Percentiles rank a stretch among this genome's conserved stretches.
These are phyloP conservation scores for Beta lomatogona DNA, from an alignment of 179 eudicot genomes.

Conservation along the genomic window DNA sequence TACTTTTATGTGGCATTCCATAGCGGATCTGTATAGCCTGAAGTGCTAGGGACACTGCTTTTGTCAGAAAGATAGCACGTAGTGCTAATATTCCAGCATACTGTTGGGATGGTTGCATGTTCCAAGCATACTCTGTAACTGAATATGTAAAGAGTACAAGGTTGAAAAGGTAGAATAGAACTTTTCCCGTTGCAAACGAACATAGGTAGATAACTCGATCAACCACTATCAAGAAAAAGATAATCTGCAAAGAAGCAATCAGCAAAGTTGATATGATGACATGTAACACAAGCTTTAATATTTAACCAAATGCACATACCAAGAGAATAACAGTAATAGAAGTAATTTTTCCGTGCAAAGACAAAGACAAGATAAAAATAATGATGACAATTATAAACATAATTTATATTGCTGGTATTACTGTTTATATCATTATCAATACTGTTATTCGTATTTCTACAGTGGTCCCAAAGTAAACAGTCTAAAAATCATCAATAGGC, in stretches of 20 bases:
- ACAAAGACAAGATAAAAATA: neutral
- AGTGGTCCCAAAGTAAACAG: neutral
- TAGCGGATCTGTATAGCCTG: constrained; percentile 95
- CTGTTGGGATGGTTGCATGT: constrained; percentile 70
- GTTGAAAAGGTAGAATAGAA: constrained; percentile 86
- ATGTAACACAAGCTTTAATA: neutral
- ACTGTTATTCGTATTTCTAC: neutral
- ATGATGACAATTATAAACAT: neutral
- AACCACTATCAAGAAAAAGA: constrained; percentile 96
- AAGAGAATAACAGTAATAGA: neutral
- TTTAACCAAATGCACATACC: constrained; percentile 1
- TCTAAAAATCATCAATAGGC: neutral
- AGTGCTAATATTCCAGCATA: constrained; percentile 79
- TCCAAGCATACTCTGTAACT: constrained; percentile 91
- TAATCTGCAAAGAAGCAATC: constrained; percentile 59
- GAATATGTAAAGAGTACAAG: constrained; percentile 85
- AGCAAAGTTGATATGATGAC: constrained; percentile 10
- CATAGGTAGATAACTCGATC: constrained; percentile 97
- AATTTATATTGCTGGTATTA: neutral
- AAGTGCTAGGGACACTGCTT: constrained; percentile 85
- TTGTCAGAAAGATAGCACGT: constrained; percentile 88
- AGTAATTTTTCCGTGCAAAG: neutral
- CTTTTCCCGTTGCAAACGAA: constrained; percentile 92
- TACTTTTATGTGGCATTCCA: constrained; percentile 96
- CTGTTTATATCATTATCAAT: neutral